phyloP scores from a whole-genome alignment of 139 green algal species.

The Chlamydomonas schloesseri region DNA sequence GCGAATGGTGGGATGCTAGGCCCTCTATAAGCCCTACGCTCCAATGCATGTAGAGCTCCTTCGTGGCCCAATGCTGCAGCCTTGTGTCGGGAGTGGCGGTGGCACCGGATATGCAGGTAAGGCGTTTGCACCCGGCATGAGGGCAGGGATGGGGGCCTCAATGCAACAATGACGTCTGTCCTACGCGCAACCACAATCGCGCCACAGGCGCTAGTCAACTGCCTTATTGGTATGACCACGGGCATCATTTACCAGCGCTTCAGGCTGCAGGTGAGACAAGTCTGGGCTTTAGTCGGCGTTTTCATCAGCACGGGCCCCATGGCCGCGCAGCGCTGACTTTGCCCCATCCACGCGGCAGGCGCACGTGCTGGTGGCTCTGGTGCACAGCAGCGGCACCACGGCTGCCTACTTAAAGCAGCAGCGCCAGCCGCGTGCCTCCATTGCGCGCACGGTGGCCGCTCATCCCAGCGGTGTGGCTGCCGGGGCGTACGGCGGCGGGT shows the following conservation, averaged over 20 bases:
- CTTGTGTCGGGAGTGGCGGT: constrained; percentile 11
- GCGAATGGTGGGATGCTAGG: no score
- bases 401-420: constrained; percentile 38
- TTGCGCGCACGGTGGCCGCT: background rate
- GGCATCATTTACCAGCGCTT: constrained; percentile 25
- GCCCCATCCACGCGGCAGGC: no score
- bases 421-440: background rate
- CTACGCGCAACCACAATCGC: no score
- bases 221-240: constrained; percentile 20
- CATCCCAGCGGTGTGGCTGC: no score
- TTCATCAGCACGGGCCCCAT: no score
- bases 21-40: no score
- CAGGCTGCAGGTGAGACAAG: constrained; percentile 19
- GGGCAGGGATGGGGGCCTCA: background rate
- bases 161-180: no score
- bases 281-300: no score
- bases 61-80: constrained; percentile 27
- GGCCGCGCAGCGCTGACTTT: no score
- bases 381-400: constrained; percentile 30
- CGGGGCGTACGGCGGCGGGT: no score
- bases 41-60: background rate
- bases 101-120: constrained; percentile 17
- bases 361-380: constrained; percentile 15
- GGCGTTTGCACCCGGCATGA: background rate
- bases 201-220: constrained; percentile 29